Percentiles rank a stretch among this genome's conserved stretches.
These are phyloP conservation scores for Colletotrichum tanaceti DNA, from an alignment of 2,329 filamentous ascomycete species.

Conservation along the genomic window DNA sequence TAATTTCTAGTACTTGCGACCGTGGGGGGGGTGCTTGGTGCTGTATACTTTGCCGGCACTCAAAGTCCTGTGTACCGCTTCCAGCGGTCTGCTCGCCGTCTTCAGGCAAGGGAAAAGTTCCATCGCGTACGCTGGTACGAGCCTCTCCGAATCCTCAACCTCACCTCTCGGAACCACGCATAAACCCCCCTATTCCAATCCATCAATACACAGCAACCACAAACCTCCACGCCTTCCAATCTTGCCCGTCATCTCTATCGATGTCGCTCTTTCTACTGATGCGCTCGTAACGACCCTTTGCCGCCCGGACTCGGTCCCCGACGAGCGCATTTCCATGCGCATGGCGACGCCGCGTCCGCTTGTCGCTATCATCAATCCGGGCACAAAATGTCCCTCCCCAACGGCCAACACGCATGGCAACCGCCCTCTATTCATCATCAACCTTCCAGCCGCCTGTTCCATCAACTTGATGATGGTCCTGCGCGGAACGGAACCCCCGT, in stretches of 20 bases:
- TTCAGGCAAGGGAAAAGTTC: conserved; percentile 41
- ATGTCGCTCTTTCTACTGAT: conserved; percentile 64
- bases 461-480: conserved; percentile 70
- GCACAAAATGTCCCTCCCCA: conserved; percentile 73
- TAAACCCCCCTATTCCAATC: conserved; percentile 61
- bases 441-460: conserved; percentile 62
- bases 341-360: conserved; percentile 65
- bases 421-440: conserved; percentile 64
- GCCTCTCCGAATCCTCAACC: conserved; percentile 62
- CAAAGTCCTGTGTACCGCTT: conserved; percentile 36
- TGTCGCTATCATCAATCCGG: conserved; percentile 61
- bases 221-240: conserved; percentile 56
- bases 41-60: neutral
- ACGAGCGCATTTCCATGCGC: conserved; percentile 64
- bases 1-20: conserved; percentile 24
- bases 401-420: conserved; percentile 74
- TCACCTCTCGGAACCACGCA: conserved; percentile 66
- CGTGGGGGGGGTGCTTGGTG: conserved; percentile 2
- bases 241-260: conserved; percentile 60
- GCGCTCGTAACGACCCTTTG: conserved; percentile 60
- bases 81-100: conserved; percentile 35
- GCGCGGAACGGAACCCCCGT: conserved; percentile 63
- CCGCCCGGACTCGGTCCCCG: conserved; percentile 61
- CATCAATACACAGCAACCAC: conserved; percentile 63
- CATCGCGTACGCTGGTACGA: conserved; percentile 44